Percentiles rank a stretch among this genome's conserved stretches.
Evolutionary conservation across 345 rosid species (phyloP).

Genomic region (Citrus hindsii): DNA sequence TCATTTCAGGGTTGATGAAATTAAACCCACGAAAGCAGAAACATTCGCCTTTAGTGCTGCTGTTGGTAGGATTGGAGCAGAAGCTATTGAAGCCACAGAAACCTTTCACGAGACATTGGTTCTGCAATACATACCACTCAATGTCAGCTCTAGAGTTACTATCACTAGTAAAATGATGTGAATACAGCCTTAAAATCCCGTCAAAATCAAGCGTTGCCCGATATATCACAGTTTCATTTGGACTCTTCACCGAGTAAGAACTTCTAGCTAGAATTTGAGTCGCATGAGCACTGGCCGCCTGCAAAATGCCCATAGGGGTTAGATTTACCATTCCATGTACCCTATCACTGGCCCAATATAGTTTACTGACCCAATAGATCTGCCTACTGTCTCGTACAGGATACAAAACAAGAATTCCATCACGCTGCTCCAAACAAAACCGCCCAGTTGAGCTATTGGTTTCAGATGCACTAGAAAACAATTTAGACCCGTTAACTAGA

Average conservation of each 20-base stretch:
- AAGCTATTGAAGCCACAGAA: slow-evolving; percentile 26
- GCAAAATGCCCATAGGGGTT: neutral
- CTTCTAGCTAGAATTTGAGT: too few relatives aligned
- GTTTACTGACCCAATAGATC: too few relatives aligned
- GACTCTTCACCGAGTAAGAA: too few relatives aligned
- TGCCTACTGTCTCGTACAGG: neutral
- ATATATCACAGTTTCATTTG: neutral
- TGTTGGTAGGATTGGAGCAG: neutral
- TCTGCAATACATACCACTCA: neutral
- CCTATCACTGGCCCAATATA: too few relatives aligned
- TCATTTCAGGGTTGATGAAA: neutral
- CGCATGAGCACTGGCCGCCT: fast-evolving
- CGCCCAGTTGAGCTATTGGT: slow-evolving; percentile 11
- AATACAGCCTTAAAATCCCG: slow-evolving; percentile 22
- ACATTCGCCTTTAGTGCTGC: neutral
- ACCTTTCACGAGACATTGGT: slow-evolving; percentile 5
- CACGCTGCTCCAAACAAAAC: slow-evolving; percentile 16
- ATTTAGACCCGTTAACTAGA: neutral
- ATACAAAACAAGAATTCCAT: slow-evolving; percentile 31
- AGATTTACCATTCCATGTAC: neutral
- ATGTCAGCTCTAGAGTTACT: neutral
- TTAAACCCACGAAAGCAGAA: slow-evolving; percentile 17
- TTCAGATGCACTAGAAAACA: slow-evolving; percentile 13
- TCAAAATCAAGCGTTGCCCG: slow-evolving; percentile 20
- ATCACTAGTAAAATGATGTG: neutral